These are phyloP conservation scores for Hypericum perforatum DNA, from an alignment of 345 rosid genomes.

Conservation along the genomic window DNA sequence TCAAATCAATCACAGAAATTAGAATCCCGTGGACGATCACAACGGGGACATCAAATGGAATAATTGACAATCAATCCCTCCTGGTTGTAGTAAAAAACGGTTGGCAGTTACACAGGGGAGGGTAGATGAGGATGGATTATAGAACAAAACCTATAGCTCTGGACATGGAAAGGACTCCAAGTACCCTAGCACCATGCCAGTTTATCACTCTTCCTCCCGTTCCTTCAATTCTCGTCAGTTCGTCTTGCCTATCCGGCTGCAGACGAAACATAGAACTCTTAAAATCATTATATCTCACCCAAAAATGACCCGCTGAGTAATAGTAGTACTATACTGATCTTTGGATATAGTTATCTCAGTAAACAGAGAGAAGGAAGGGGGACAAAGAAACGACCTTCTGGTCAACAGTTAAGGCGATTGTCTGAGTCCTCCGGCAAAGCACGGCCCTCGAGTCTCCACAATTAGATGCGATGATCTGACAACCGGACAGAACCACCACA, in stretches of 20 bases:
- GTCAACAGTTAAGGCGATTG: slow-evolving; percentile 42
- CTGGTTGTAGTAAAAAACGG: too few relatives aligned
- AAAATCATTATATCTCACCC: too few relatives aligned
- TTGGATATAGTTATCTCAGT: neutral
- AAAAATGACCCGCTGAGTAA: neutral
- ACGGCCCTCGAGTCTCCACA: slow-evolving; percentile 60
- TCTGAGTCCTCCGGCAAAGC: slow-evolving; percentile 39
- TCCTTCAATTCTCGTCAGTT: slow-evolving; percentile 16
- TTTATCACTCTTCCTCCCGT: slow-evolving; percentile 13
- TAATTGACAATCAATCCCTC: too few relatives aligned
- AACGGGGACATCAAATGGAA: too few relatives aligned
- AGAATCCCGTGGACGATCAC: too few relatives aligned
- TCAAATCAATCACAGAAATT: too few relatives aligned
- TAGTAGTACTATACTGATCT: slow-evolving; percentile 1
- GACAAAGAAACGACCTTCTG: slow-evolving; percentile 37
- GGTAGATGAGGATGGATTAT: slow-evolving; percentile 6
- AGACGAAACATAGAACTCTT: neutral
- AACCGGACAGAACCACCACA: slow-evolving; percentile 41
- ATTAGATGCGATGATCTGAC: slow-evolving; percentile 50
- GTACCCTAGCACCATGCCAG: slow-evolving; percentile 11
- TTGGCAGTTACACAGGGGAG: too few relatives aligned
- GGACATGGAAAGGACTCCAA: slow-evolving; percentile 20
- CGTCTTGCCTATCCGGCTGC: slow-evolving; percentile 22
- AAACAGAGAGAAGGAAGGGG: slow-evolving; percentile 2
- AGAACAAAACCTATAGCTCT: slow-evolving; percentile 25